Evolutionary conservation across 2,329 filamentous ascomycete species (phyloP), one percentile per base, ranked within the genome.

Genomic region (Tolypocladium inflatum): DNA sequence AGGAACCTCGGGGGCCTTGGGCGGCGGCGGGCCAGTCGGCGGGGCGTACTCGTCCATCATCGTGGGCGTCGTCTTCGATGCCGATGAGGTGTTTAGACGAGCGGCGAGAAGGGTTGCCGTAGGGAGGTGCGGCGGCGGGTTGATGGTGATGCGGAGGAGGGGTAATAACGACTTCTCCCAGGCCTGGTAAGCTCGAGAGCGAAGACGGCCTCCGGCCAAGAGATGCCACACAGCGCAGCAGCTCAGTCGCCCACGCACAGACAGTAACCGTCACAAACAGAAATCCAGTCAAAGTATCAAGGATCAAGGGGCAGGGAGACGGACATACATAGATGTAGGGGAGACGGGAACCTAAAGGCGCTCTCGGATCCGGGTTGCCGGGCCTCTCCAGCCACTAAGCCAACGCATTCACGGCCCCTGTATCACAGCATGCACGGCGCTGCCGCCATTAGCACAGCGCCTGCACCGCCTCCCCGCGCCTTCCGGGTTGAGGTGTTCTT

Each of bases 1-100:
- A 57, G 75, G 75, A 9, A 77, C 75, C 66, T 89, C 87, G 2
- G 90, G 91, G 1, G 82, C 80, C 68, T 75, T 79, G 61, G 80
- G 81, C 55, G 82, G 81, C 63, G 82, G 81, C 53, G 82, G 82
- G 30, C 81, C 81, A 30, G 73, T 55, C 2, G 81, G 82, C 56
- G 81, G 73, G 57, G 74, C 71, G 69, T 80, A 84, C 62, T 84
- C 80, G 63, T 76, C 75, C 82, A 84, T 83, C 57, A 13, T 15
- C 26, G 26, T 6, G 35, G 26, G 26, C 17, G 19, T 41, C 23
- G 41, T 21, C 26, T 11, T 54, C 4, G 51, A 23, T 13, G 35
- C 23, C 13, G 35, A 54, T n/a, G 30, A 51, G 26, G 26, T 35
- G 30, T 35, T 51, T 21, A 4, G 13, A 4, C 8, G 30, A 51